phyloP scores from a whole-genome alignment of 257 asterid genomes.

The Paulownia fortunei region DNA sequence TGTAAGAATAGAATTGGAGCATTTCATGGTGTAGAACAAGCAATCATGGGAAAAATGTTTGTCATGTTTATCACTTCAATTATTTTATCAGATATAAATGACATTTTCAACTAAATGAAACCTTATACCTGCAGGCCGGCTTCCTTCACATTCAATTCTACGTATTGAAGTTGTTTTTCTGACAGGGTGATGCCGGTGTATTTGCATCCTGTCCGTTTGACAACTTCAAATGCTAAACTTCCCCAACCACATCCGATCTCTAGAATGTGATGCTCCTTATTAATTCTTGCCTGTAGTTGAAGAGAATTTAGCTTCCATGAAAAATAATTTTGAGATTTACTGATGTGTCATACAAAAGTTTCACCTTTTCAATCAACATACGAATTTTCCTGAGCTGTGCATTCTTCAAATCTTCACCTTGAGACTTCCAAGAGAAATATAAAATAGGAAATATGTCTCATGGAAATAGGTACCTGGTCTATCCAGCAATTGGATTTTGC shows the following conservation, averaged over 20 bases:
- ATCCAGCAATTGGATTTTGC: not conserved
- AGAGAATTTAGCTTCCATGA: not conserved
- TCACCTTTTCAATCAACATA: slow-evolving; percentile 67
- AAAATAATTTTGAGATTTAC: not conserved
- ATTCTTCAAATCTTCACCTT: slow-evolving; percentile 66
- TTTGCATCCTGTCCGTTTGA: slow-evolving; percentile 74
- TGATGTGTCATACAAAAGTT: not conserved
- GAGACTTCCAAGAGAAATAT: slow-evolving; percentile 39
- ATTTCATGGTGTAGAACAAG: no score
- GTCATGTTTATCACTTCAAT: not conserved
- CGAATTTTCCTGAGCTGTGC: slow-evolving; percentile 66
- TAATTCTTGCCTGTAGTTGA: slow-evolving; percentile 55
- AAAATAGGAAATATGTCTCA: not conserved
- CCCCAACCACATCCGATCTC: slow-evolving; percentile 89
- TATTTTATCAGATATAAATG: no score
- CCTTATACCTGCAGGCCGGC: slow-evolving; percentile 62
- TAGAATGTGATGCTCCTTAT: slow-evolving; percentile 62
- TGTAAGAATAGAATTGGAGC: no score
- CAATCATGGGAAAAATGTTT: not conserved
- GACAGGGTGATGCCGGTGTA: slow-evolving; percentile 78
- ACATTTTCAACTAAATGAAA: no score
- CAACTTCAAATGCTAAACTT: slow-evolving; percentile 55
- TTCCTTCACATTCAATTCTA: slow-evolving; percentile 55
- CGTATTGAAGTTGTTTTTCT: slow-evolving; percentile 56
- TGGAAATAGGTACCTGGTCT: not conserved